phyloP scores from a whole-genome alignment of 495 filamentous ascomycete genomes.

The Tetracladium setigerum region DNA sequence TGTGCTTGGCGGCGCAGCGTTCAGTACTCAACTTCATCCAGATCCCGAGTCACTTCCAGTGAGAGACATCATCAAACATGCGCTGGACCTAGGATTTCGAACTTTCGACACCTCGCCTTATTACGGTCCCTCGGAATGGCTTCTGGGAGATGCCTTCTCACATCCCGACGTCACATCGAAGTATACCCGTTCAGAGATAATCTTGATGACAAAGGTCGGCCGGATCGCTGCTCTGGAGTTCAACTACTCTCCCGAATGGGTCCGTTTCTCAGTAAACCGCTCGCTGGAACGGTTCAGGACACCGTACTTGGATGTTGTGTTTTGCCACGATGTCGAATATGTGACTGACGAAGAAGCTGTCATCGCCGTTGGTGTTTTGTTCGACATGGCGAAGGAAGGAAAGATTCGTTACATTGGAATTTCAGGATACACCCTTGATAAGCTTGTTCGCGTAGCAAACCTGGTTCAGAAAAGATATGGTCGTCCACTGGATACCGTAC shows the following conservation, averaged over 20 bases:
- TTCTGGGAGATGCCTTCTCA: slow-evolving; percentile 72
- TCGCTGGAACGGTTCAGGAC: slow-evolving; percentile 53
- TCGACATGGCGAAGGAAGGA: slow-evolving; percentile 65
- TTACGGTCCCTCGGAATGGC: slow-evolving; percentile 82
- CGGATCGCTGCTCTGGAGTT: slow-evolving; percentile 49
- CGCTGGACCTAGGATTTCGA: slow-evolving; percentile 3
- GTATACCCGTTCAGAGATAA: slow-evolving; percentile 1
- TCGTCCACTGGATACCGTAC: slow-evolving; percentile 77
- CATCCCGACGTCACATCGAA: slow-evolving; percentile 32
- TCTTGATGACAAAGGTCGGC: slow-evolving; percentile 57
- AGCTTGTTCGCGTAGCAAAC: slow-evolving; percentile 1
- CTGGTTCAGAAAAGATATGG: slow-evolving; percentile 75
- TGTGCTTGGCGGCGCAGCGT: slow-evolving; percentile 6
- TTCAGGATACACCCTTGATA: slow-evolving; percentile 72
- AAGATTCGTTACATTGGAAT: slow-evolving; percentile 75
- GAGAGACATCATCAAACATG: slow-evolving; percentile 6
- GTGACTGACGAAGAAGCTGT: slow-evolving; percentile 49
- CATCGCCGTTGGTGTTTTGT: slow-evolving; percentile 56
- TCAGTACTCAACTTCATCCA: slow-evolving; percentile 3
- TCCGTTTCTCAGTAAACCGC: slow-evolving; percentile 48
- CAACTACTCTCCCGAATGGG: slow-evolving; percentile 55
- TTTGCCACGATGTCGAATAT: slow-evolving; percentile 67
- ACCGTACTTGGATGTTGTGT: slow-evolving; percentile 58
- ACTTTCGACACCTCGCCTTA: slow-evolving; percentile 91
- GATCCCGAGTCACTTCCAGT: slow-evolving; percentile 7